Conservation (phyloP, 2,329 filamentous ascomycete species). For the Neofusicoccum sp. region DNA sequence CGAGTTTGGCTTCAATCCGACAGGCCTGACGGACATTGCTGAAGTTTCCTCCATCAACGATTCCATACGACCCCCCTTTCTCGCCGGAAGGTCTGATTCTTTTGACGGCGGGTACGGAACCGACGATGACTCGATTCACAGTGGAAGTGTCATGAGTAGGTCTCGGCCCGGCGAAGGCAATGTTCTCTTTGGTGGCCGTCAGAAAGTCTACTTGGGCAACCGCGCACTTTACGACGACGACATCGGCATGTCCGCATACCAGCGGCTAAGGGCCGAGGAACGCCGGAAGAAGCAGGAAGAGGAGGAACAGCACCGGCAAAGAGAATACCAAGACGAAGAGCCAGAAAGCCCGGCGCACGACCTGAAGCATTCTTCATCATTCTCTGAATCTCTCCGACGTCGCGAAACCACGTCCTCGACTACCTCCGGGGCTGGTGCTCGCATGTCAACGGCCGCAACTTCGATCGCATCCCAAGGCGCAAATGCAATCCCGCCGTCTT, state of each 20-base stretch:
- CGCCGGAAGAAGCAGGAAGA: conserved; percentile 55
- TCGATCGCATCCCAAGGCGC: conserved; percentile 73
- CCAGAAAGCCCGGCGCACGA: conserved; percentile 41
- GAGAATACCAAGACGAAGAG: conserved; percentile 32
- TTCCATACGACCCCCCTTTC: conserved; percentile 55
- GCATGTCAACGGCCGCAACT: conserved; percentile 83
- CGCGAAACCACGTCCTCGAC: conserved; percentile 84
- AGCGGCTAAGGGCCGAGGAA: conserved; percentile 60
- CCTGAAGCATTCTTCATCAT: conserved; percentile 51
- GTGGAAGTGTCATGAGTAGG: conserved; percentile 77
- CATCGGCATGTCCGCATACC: conserved; percentile 77
- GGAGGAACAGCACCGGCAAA: conserved; percentile 41
- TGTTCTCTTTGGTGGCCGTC: conserved; percentile 87
- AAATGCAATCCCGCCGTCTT: conserved; percentile 32
- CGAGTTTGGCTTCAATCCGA: conserved; percentile 64
- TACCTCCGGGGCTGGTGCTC: conserved; percentile 65
- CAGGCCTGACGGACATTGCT: conserved; percentile 75
- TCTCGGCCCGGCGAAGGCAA: conserved; percentile 85
- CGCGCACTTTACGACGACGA: conserved; percentile 83
- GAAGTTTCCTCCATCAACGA: conserved; percentile 75
- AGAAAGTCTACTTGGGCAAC: conserved; percentile 86
- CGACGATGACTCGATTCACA: conserved; percentile 62
- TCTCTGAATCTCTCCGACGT: conserved; percentile 67
- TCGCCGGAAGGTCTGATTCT: conserved; percentile 29
- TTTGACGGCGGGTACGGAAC: conserved; percentile 57